These are phyloP conservation scores for Ophiostoma fasciatum DNA, from an alignment of 2,329 filamentous ascomycete species.

Conservation along the genomic window DNA sequence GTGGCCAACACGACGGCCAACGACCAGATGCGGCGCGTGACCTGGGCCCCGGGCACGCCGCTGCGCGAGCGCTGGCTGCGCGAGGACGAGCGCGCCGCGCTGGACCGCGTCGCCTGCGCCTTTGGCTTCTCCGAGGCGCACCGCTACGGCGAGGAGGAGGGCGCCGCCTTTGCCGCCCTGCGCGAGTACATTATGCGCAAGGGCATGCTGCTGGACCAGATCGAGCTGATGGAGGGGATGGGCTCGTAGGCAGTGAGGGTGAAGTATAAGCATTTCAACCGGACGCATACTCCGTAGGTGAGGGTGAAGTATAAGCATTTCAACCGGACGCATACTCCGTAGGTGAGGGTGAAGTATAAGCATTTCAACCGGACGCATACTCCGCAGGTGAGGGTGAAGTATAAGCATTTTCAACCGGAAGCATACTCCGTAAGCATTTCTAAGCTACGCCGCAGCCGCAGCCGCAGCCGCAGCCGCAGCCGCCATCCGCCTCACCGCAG, in stretches of 20 bases:
- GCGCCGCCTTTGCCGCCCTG: constrained; percentile 75
- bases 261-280: neutral
- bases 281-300: no score
- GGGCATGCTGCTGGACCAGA: constrained; percentile 80
- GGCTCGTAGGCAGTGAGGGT: constrained; percentile 19
- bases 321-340: no score
- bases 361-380: no score
- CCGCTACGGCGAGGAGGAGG: constrained; percentile 78
- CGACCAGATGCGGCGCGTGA: constrained; percentile 89
- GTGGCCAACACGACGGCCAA: constrained; percentile 78
- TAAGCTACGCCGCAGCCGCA: no score
- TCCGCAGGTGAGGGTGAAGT: no score
- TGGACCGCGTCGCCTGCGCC: constrained; percentile 72
- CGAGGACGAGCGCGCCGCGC: constrained; percentile 76
- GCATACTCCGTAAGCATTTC: no score
- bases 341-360: no score
- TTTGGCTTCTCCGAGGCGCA: constrained; percentile 82
- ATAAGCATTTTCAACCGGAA: no score
- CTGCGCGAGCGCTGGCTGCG: constrained; percentile 71
- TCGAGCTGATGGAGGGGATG: constrained; percentile 90
- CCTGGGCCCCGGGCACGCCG: constrained; percentile 73
- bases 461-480: no score
- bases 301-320: neutral
- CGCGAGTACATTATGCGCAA: constrained; percentile 69
- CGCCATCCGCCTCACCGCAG: constrained; percentile 10